Base-by-base conservation (phyloP, 2,329 filamentous ascomycete species). In the Emericellopsis cladophorae region DNA sequence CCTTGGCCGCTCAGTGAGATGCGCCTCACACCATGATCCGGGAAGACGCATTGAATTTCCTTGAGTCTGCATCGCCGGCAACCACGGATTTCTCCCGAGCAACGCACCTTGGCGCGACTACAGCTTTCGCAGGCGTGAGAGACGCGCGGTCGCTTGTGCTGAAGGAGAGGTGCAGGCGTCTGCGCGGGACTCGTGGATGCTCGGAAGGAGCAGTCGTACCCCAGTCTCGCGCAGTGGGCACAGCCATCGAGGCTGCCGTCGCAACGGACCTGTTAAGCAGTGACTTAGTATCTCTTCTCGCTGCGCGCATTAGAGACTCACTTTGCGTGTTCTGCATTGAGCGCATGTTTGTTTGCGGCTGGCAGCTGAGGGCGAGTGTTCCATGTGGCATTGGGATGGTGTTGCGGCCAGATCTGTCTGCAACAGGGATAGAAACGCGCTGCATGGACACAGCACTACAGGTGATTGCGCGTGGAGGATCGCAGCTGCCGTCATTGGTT, bases 281-380 rank as follows among this genome's bases (percentile, higher is more conserved):
- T n/a, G n/a, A 6, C 11, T 33, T 15, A 40, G 26, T 6, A 9
- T 33, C n/a, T 12, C 8, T 14, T 23, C 31, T 14, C 10, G 9
- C 7, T 7, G 39, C 18, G n/a, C 14, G 14, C 4, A 21, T 24
- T 2, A 5, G 18, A 21, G 18, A 21, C 15, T 21, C 15, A 41
- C 40, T 29, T 42, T 42, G 12, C 40, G 40, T 22, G 36, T 36
- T 21, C 40, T 42, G 31, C 40, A 42, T 18, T 38, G 35, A 6
- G 36, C 23, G 40, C 40, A 42, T 15, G 40, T 42, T n/a, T 42
- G 33, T 23, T 24, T 38, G 16, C 11, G 40, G 15, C 31, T 32
- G 31, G 15, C 31, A 15, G 31, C 11, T 12, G 31, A 15, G 31
- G 11, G 31, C 15, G 11, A 32, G 31, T 3, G 31, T 12, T 15